These are phyloP conservation scores for Zostera marina DNA, from an alignment of 116 monocot species.

Conservation along the genomic window DNA sequence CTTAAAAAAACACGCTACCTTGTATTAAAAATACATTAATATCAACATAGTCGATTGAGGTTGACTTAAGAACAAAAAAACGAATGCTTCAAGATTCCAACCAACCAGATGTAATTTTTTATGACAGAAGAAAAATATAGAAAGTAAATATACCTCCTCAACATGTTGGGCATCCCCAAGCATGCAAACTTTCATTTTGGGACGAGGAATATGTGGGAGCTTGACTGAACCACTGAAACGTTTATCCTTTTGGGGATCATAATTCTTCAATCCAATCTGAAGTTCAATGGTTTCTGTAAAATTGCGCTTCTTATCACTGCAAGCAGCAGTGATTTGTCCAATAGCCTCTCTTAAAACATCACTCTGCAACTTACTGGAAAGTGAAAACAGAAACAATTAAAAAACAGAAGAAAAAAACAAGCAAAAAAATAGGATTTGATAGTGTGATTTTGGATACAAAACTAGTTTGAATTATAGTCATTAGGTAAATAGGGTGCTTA, in stretches of 20 bases:
- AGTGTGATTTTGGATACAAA: too few species aligned
- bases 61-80: too few species aligned
- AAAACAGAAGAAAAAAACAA: too few species aligned
- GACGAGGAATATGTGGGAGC: conserved; percentile 59
- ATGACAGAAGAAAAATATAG: not conserved
- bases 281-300: conserved; percentile 51
- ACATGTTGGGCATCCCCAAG: conserved; percentile 66
- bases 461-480: too few species aligned
- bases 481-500: too few species aligned
- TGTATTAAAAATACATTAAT: too few species aligned
- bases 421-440: too few species aligned
- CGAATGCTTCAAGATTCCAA: too few species aligned
- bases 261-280: conserved; percentile 59
- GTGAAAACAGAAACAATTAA: not conserved
- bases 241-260: conserved; percentile 73
- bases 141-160: conserved; percentile 29
- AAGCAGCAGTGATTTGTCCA: conserved; percentile 16
- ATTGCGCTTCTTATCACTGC: conserved; percentile 32
- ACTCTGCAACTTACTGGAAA: conserved; percentile 43
- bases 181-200: conserved; percentile 71
- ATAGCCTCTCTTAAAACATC: conserved; percentile 52
- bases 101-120: too few species aligned
- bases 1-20: too few species aligned
- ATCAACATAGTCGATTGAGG: too few species aligned
- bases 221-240: conserved; percentile 58